Conservation (phyloP, 257 asterid genomes). For the Lithospermum erythrorhizon region DNA sequence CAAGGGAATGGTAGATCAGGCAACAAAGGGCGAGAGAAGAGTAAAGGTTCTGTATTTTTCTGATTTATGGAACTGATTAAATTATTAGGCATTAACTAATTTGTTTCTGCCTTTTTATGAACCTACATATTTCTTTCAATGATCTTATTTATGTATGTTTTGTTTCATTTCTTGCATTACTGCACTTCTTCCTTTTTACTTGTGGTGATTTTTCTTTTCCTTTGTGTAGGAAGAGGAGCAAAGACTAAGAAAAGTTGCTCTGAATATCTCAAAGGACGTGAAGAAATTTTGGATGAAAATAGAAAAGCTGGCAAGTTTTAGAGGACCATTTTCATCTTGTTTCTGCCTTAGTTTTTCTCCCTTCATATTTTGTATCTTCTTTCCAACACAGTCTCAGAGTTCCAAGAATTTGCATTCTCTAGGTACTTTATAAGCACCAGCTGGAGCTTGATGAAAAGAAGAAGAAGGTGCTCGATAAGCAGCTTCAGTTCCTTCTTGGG, state of each 20-base stretch:
- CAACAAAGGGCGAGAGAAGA: constrained; percentile 93
- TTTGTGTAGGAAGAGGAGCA: constrained; percentile 83
- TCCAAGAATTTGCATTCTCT: constrained; percentile 17
- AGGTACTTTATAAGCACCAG: constrained; percentile 97
- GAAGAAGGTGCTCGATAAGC: constrained; percentile 90
- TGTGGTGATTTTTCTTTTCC: constrained; percentile 6
- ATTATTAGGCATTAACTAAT: no score
- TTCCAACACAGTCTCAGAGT: constrained; percentile 5
- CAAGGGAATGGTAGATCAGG: constrained; percentile 94
- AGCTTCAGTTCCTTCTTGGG: constrained; percentile 94
- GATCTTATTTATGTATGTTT: background rate
- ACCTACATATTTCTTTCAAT: constrained; percentile 3
- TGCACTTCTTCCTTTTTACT: background rate
- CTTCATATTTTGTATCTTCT: background rate
- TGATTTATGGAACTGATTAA: background rate
- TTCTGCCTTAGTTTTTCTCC: background rate
- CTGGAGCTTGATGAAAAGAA: constrained; percentile 82
- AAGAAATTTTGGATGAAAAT: constrained; percentile 96
- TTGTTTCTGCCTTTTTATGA: background rate
- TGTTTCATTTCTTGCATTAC: constrained; percentile 11
- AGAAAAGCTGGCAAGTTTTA: constrained; percentile 78
- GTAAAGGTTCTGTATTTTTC: constrained; percentile 46
- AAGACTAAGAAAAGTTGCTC: constrained; percentile 72
- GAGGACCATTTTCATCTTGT: constrained; percentile 10
- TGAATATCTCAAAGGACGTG: constrained; percentile 81